Conservation (phyloP, 331 rosid species). For the Pyrus hybrid region DNA sequence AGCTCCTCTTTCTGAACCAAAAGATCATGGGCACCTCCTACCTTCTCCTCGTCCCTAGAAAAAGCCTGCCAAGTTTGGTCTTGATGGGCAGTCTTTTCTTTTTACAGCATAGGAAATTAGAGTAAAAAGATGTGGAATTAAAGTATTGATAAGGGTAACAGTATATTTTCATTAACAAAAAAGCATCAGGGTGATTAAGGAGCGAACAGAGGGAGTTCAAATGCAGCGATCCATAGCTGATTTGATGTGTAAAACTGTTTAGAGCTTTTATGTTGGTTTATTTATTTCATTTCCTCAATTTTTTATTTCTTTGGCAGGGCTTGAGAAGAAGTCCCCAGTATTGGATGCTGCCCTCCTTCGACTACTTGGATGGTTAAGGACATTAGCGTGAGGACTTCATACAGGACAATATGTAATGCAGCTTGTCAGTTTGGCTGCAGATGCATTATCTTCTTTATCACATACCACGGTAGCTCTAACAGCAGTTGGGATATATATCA, state of each 20-base stretch:
- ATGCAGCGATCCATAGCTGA: background rate
- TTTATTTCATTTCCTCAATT: background rate
- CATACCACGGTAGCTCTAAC: background rate
- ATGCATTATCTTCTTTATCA: background rate
- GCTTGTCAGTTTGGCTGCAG: background rate
- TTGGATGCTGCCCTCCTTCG: constrained; percentile 70
- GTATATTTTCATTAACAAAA: background rate
- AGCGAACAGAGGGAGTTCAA: background rate
- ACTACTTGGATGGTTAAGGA: constrained; percentile 75
- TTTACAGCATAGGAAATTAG: background rate
- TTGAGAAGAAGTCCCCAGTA: constrained; percentile 76
- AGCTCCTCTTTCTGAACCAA: background rate
- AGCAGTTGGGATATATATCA: background rate
- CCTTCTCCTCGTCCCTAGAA: background rate
- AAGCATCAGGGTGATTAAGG: background rate
- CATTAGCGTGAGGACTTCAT: constrained; percentile 55
- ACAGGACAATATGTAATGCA: constrained; percentile 31
- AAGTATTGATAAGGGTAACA: background rate
- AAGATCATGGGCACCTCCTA: background rate
- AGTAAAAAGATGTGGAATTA: background rate
- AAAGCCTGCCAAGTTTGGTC: background rate
- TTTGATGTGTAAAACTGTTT: background rate
- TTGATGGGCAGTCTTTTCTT: background rate
- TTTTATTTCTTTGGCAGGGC: constrained; percentile 35
- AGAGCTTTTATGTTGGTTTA: background rate